Evolutionary conservation across 108 stramenopile genomes (phyloP).

Genomic region (Tribonema minus): DNA sequence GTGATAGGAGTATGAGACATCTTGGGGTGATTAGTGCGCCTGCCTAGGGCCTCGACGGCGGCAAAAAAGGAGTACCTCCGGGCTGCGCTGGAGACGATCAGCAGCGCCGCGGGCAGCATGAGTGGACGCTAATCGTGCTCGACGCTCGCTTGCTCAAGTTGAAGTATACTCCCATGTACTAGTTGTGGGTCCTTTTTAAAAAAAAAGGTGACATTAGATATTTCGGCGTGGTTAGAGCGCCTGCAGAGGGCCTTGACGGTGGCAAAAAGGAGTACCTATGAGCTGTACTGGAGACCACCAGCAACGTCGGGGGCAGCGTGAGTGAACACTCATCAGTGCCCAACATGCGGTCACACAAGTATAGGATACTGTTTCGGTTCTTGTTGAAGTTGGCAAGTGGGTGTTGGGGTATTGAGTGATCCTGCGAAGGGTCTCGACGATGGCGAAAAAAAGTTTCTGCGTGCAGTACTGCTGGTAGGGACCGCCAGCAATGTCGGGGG

Average conservation of each 20-base stretch:
- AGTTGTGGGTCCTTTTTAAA: too few relatives aligned
- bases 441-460: neutral
- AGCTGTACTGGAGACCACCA: neutral
- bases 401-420: too few relatives aligned
- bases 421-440: neutral
- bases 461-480: neutral
- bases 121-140: too few relatives aligned
- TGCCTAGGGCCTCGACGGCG: neutral
- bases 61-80: neutral
- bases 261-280: neutral
- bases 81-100: neutral
- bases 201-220: too few relatives aligned
- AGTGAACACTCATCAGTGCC: too few relatives aligned
- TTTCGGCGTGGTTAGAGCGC: too few relatives aligned
- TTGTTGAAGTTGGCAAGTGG: too few relatives aligned
- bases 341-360: too few relatives aligned
- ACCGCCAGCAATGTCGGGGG: neutral
- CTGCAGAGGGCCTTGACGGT: neutral
- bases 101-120: neutral
- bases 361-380: too few relatives aligned
- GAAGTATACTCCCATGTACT: too few relatives aligned
- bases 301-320: neutral
- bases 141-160: too few relatives aligned
- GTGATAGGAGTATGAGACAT: too few relatives aligned
- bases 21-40: constrained; percentile 49